phyloP scores from a whole-genome alignment of 2,329 filamentous ascomycete genomes.

The Tolypocladium endophyticum region DNA sequence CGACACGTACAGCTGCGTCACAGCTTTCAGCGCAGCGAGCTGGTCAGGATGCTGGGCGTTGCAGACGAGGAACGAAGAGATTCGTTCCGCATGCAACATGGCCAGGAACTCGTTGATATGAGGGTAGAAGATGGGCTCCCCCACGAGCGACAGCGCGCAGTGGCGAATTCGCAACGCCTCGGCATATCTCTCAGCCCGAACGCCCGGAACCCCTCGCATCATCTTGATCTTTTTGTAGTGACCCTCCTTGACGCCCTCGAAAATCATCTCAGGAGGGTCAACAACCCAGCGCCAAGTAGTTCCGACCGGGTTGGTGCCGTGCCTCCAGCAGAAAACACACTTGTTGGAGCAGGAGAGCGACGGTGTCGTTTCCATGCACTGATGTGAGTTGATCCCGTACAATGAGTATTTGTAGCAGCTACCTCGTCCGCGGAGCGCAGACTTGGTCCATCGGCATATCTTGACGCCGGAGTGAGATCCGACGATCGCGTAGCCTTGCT shows the following conservation, averaged over 20 bases:
- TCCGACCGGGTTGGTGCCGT: conserved; percentile 92
- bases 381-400: conserved; percentile 91
- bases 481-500: conserved; percentile 93
- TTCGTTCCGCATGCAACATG: conserved; percentile 75
- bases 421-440: conserved; percentile 80
- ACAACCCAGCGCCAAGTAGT: conserved; percentile 97
- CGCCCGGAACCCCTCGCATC: conserved; percentile 86
- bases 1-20: conserved; percentile 92
- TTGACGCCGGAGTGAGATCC: conserved; percentile 94
- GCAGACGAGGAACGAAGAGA: conserved; percentile 91
- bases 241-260: conserved; percentile 77
- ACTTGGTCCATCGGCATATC: conserved; percentile 98
- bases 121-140: conserved; percentile 98
- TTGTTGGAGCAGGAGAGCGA: conserved; percentile 96
- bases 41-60: conserved; percentile 95
- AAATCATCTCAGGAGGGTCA: conserved; percentile 82
- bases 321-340: conserved; percentile 97
- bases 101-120: conserved; percentile 87
- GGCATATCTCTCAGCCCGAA: conserved; percentile 80
- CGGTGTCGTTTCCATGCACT: conserved; percentile 97
- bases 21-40: conserved; percentile 67
- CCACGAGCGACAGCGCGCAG: conserved; percentile 84
- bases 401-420: conserved; percentile 98
- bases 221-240: conserved; percentile 98
- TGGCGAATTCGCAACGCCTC: conserved; percentile 91